phyloP scores from a whole-genome alignment of 139 green algal genomes.

The Zygnema circumcarinatum region DNA sequence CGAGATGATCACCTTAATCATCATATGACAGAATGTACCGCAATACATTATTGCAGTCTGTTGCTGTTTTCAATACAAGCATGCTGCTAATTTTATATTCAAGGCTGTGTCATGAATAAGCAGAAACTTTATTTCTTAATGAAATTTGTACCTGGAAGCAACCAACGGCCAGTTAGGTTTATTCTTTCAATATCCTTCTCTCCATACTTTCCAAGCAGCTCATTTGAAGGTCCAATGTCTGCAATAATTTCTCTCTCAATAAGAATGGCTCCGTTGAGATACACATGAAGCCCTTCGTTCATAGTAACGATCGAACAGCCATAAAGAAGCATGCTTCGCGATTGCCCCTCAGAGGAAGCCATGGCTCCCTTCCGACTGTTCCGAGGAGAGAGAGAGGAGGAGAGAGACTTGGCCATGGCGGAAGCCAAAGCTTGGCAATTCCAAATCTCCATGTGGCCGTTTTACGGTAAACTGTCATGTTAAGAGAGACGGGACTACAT shows the following conservation, averaged over 20 bases:
- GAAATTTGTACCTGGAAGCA: slow-evolving; percentile 1
- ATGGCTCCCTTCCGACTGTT: too few relatives aligned
- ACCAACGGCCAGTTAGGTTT: neutral
- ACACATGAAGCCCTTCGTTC: neutral
- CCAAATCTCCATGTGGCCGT: too few relatives aligned
- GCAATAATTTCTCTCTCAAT: slow-evolving; percentile 1
- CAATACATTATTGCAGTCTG: neutral
- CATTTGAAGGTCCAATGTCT: neutral
- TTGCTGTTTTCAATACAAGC: too few relatives aligned
- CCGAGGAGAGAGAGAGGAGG: too few relatives aligned
- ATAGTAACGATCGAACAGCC: neutral
- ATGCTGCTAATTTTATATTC: neutral
- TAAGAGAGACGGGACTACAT: too few relatives aligned
- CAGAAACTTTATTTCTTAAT: neutral
- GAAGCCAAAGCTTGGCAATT: too few relatives aligned
- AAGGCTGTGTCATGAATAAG: neutral
- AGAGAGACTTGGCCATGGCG: too few relatives aligned
- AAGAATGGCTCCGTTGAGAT: neutral
- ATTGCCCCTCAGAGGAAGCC: too few relatives aligned
- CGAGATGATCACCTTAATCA: too few relatives aligned
- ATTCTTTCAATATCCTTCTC: neutral
- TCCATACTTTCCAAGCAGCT: neutral
- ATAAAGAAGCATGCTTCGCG: neutral
- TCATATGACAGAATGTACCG: neutral
- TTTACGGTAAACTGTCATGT: too few relatives aligned